Conservation (phyloP, 345 rosid genomes). For the Garcia nutans region DNA sequence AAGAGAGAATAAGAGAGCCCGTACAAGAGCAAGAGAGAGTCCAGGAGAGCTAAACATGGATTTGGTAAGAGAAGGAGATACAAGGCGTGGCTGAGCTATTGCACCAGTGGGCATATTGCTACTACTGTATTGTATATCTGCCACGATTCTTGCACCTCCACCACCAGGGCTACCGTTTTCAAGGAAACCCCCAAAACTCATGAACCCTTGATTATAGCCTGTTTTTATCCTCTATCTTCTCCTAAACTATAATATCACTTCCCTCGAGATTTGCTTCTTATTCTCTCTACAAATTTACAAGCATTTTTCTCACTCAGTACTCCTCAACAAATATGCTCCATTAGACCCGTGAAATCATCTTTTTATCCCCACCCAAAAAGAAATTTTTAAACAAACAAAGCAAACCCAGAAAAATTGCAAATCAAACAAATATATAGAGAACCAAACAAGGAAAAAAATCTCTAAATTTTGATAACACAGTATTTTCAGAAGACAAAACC, state of each 20-base stretch:
- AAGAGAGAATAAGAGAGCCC: neutral
- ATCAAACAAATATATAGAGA: neutral
- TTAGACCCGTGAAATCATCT: neutral
- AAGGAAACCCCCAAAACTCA: conserved; percentile 82
- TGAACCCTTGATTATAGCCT: conserved; percentile 22
- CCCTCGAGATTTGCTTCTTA: conserved; percentile 1
- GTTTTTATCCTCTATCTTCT: neutral
- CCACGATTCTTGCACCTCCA: conserved; percentile 46
- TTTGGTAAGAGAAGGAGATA: conserved; percentile 50
- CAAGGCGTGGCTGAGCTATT: conserved; percentile 51
- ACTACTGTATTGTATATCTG: conserved; percentile 44
- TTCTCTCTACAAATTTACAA: neutral
- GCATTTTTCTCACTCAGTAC: neutral
- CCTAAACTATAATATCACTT: neutral
- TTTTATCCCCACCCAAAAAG: neutral
- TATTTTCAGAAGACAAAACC: neutral
- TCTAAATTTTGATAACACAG: neutral
- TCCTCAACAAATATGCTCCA: neutral
- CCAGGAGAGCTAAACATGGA: conserved; percentile 71
- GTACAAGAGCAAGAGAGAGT: conserved; percentile 81
- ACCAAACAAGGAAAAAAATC: too few species aligned
- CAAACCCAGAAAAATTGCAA: neutral
- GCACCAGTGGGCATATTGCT: conserved; percentile 52
- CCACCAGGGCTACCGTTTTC: conserved; percentile 45
- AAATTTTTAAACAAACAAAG: neutral